These are phyloP conservation scores for Lycium barbarum DNA, from an alignment of 257 asterid species.

Conservation along the genomic window DNA sequence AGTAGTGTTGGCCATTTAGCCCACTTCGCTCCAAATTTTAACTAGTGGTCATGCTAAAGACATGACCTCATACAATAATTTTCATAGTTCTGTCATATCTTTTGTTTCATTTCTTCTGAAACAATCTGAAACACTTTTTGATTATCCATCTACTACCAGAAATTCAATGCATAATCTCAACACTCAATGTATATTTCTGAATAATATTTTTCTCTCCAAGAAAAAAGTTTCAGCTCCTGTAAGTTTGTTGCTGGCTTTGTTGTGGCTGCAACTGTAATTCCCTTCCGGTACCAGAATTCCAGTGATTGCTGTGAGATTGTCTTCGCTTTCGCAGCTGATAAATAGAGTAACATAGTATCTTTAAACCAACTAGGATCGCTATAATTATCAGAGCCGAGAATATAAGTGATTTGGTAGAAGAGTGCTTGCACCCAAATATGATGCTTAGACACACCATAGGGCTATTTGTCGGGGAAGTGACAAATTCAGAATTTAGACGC, in stretches of 20 bases:
- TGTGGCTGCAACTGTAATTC: slow-evolving; percentile 32
- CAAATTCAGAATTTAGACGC: not conserved
- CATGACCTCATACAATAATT: too few species aligned
- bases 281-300: slow-evolving; percentile 9
- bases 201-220: not conserved
- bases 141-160: too few species aligned
- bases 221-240: not conserved
- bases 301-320: slow-evolving; percentile 3
- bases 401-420: slow-evolving; percentile 43
- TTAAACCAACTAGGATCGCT: slow-evolving; percentile 45
- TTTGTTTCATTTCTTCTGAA: too few species aligned
- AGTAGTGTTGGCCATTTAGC: too few species aligned
- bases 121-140: too few species aligned
- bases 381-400: slow-evolving; percentile 54
- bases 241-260: slow-evolving; percentile 1
- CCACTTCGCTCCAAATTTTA: too few species aligned
- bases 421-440: slow-evolving; percentile 58
- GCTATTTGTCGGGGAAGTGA: not conserved
- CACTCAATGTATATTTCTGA: too few species aligned
- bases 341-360: slow-evolving; percentile 43
- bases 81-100: too few species aligned
- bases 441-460: slow-evolving; percentile 62
- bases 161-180: too few species aligned
- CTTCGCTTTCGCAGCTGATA: slow-evolving; percentile 33
- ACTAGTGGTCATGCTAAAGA: too few species aligned